Base-by-base conservation (phyloP, 2,329 filamentous ascomycete species). In the Colletotrichum sp. region DNA sequence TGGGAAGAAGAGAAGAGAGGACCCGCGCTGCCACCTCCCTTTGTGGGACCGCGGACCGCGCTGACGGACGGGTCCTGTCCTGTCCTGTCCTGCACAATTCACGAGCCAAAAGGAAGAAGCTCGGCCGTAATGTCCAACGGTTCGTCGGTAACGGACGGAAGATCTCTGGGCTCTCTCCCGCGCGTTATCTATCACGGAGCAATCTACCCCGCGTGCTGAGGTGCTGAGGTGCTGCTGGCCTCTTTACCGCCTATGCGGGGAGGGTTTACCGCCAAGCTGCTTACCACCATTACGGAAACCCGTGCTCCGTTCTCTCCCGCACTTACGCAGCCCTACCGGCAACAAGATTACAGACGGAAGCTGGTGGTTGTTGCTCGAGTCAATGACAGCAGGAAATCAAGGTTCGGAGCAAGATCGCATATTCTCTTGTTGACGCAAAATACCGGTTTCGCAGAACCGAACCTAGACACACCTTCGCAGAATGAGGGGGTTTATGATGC, bases 11-110 rank as follows among this genome's bases (percentile, higher is more conserved):
- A 39, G 39, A 44, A 44, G 39, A 49, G 36, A 39, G 36, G 36
- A 39, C 39, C 72, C 72, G 62, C 72, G 55, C 68, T 72, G 62
- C 73, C 69, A 52, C 26, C 32, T 68, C 69, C 57, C 69, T 59
- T 64, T 34, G 39, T 49, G 28, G 62, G 36, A 72, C 72, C 52
- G 68, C 68, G 59, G 21, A 52, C 39, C 10, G n/a, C 39, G 39
- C 21, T 52, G 26, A 15, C 30, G 44, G 44, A 21, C 44, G 44
- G 44, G 44, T 49, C 30, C 57, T 64, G 72, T 49, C 30, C 57
- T 64, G 72, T 44, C 30, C 59, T 65, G 72, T 49, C 32, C 59
- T 65, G 72, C 72, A 71, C 60, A 65, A 71, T 26, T 32, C 32
- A 62, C 59, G 2, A 62, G 30, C 26, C 18, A n/a, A 30, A 6